Base-by-base conservation (phyloP, 345 rosid species). In the Bruguiera gymnorhiza region DNA sequence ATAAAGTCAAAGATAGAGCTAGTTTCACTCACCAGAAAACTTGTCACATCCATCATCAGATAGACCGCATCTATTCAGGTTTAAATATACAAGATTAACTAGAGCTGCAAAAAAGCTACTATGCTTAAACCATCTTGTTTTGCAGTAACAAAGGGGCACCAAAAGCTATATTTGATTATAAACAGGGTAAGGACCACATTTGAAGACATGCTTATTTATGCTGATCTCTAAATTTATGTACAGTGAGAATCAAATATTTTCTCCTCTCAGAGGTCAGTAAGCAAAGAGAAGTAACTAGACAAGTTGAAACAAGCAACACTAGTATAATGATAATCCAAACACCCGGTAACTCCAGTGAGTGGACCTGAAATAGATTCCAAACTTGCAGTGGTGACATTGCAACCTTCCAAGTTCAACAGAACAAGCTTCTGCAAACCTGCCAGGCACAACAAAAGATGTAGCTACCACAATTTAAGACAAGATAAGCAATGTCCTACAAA, bases 371-470 rank as follows among this genome's bases (percentile, higher is more conserved):
- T 83, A 70, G 89, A 81, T 55, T 87, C 91, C 84, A 93, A 76
- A 75, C 98, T 89, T 64, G 91, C 89, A 66, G 94, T 85, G 52
- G 94, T 86, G 50, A 93, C 89, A 21, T 73, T 83, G 72, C 97
- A 93, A 29, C 98, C 98, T 75, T 93, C 98, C 89, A 93, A 83
- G 76, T 91, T 93, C 73, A 93, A 73, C 34, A 85, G 70, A 64
- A 80, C 80, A 69, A 93, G 97, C 79, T 85, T 87, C 58, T 85
- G 81, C 78, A 93, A 78, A 75, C 87, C 98, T 91, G 85, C 60
- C 70, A 74, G 64, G 76, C 55, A 63, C 15, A 74, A 64, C 62
- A 69, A 20, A 27, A 9, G n/a, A 32, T 43, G 13, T 23, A 62
- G 43, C 9, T 13, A 3, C 29, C 27, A 32, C 3, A 43, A 11